phyloP scores from a whole-genome alignment of 495 filamentous ascomycete genomes.

The Echria macrotheca region DNA sequence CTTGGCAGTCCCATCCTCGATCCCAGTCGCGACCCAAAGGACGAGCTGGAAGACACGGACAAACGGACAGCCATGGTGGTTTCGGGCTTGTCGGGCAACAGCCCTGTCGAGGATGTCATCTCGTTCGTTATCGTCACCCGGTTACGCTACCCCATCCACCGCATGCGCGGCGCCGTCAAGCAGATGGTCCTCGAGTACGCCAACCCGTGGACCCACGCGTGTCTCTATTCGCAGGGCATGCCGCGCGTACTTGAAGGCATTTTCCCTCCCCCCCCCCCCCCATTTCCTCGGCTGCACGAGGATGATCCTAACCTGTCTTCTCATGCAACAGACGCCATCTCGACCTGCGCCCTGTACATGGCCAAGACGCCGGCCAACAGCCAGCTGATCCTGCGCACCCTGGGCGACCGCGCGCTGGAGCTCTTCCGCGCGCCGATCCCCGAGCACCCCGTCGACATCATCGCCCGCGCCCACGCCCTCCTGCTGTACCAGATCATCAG shows the following conservation, averaged over 20 bases:
- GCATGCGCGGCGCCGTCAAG: constrained; percentile 34
- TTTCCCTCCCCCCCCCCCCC: background rate
- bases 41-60: too few relatives aligned
- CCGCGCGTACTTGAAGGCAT: constrained; percentile 45
- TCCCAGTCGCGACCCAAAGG: too few relatives aligned
- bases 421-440: constrained; percentile 34
- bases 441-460: constrained; percentile 13
- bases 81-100: background rate
- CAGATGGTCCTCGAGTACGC: constrained; percentile 45
- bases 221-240: constrained; percentile 43
- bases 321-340: constrained; percentile 36
- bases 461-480: constrained; percentile 41
- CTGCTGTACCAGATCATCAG: constrained; percentile 50
- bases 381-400: constrained; percentile 36
- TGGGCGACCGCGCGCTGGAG: constrained; percentile 34
- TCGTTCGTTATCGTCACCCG: constrained; percentile 26
- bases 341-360: constrained; percentile 45
- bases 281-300: background rate
- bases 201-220: constrained; percentile 46
- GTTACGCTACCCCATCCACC: constrained; percentile 41
- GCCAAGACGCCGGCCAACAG: constrained; percentile 42
- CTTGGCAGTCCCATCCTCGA: too few relatives aligned
- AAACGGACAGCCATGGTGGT: too few relatives aligned
- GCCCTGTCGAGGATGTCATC: background rate
- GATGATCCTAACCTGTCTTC: background rate